These are phyloP conservation scores for Cyanidioschyzon merolae DNA, from an alignment of 23 red algal species.

Conservation along the genomic window DNA sequence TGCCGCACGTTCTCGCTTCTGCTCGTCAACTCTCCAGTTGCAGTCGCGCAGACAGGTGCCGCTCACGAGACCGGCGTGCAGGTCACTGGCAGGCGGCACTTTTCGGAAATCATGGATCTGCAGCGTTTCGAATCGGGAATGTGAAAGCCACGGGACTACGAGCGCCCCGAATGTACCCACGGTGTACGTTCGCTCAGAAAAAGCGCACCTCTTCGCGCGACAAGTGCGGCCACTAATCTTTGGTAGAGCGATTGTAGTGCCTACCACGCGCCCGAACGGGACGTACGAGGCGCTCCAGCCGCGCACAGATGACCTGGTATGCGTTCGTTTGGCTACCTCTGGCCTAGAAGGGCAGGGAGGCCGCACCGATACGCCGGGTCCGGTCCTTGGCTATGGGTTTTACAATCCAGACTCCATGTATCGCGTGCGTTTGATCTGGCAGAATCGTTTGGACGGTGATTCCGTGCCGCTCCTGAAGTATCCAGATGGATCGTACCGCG, in stretches of 20 bases:
- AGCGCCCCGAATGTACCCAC: not conserved
- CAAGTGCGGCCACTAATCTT: not conserved
- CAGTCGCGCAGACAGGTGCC: too few species aligned
- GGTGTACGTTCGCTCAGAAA: not conserved
- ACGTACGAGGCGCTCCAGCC: not conserved
- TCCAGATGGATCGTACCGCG: not conserved
- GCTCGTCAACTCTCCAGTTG: too few species aligned
- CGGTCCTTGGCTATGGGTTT: slow-evolving; percentile 32
- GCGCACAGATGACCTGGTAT: not conserved
- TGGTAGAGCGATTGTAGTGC: not conserved
- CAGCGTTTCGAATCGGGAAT: not conserved
- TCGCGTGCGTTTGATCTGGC: slow-evolving; percentile 39
- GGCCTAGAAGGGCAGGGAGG: not conserved
- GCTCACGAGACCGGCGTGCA: too few species aligned
- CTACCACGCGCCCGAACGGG: not conserved
- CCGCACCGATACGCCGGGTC: not conserved
- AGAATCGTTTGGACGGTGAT: not conserved
- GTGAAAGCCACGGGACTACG: not conserved
- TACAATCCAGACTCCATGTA: slow-evolving; percentile 47
- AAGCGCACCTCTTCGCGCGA: not conserved
- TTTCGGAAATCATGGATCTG: too few species aligned
- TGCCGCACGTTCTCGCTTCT: too few species aligned
- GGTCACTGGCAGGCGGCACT: too few species aligned
- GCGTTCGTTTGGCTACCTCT: not conserved
- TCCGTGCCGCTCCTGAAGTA: not conserved